A percentile compares a stretch with the other conserved stretches of the same genome.
phyloP scores from a whole-genome alignment of 176 grass and related monocot species.

The Carex parvula region DNA sequence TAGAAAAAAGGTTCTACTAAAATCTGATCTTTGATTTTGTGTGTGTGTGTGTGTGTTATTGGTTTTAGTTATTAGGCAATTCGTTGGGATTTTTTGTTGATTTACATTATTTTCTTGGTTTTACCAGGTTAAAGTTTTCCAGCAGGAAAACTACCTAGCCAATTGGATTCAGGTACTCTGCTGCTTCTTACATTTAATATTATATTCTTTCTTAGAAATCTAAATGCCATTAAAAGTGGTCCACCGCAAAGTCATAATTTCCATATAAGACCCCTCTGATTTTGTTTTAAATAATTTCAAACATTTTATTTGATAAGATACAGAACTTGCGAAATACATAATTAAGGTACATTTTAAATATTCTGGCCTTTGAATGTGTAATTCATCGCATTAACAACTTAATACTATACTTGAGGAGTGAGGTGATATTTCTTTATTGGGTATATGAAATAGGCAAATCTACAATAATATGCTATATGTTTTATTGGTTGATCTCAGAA shows the following conservation, averaged over 20 bases:
- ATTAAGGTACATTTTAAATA: conserved; percentile 1
- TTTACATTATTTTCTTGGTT: conserved; percentile 20
- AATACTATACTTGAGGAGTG: not conserved
- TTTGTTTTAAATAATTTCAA: not conserved
- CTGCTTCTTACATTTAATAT: conserved; percentile 12
- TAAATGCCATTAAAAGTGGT: not conserved
- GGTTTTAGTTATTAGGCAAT: not conserved
- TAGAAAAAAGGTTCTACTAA: conserved; percentile 60
- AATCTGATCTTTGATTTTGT: not conserved
- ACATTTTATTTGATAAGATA: not conserved
- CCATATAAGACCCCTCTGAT: not conserved
- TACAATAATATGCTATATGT: not conserved
- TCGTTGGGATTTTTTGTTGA: not conserved
- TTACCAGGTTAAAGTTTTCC: conserved; percentile 88
- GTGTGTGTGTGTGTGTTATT: not conserved
- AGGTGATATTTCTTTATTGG: not conserved
- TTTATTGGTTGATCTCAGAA: conserved; percentile 12
- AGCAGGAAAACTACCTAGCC: conserved; percentile 79
- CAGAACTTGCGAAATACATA: not conserved
- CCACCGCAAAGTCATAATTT: not conserved
- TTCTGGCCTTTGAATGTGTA: not conserved
- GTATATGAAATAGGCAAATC: not conserved
- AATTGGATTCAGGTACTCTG: conserved; percentile 86
- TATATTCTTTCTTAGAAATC: not conserved
- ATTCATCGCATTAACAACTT: not conserved